Evolutionary conservation across 2,329 filamentous ascomycete genomes (phyloP).

Genomic region (Conoideocrella luteorostrata): DNA sequence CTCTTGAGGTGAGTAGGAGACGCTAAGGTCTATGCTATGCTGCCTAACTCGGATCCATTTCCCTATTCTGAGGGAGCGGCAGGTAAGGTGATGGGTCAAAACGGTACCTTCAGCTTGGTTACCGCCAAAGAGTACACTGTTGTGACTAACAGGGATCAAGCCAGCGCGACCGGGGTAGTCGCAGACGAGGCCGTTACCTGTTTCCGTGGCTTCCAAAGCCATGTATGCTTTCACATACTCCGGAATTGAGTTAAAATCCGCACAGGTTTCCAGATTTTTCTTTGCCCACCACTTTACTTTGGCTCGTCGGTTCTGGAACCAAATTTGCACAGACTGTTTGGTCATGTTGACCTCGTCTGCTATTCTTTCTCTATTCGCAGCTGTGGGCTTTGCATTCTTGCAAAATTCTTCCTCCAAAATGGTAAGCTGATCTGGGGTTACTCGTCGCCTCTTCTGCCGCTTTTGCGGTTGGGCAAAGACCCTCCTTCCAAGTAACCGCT

Average conservation of each 20-base stretch:
- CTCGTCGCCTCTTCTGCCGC: slow-evolving; percentile 96
- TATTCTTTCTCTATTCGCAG: slow-evolving; percentile 82
- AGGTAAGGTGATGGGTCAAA: slow-evolving; percentile 95
- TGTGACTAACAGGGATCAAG: slow-evolving; percentile 66
- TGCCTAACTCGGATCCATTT: slow-evolving; percentile 95
- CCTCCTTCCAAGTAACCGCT: slow-evolving; percentile 90
- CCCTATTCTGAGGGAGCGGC: slow-evolving; percentile 88
- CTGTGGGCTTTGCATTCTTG: slow-evolving; percentile 97
- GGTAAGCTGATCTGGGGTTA: slow-evolving; percentile 91
- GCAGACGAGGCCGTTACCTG: slow-evolving; percentile 75
- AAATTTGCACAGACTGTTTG: slow-evolving; percentile 97
- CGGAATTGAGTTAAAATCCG: slow-evolving; percentile 93
- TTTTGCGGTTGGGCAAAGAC: slow-evolving; percentile 98
- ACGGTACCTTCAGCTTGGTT: slow-evolving; percentile 86
- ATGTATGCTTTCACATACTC: slow-evolving; percentile 97
- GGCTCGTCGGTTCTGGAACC: slow-evolving; percentile 99
- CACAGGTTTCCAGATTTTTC: slow-evolving; percentile 94
- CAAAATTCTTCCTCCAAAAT: slow-evolving; percentile 96
- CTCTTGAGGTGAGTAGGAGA: slow-evolving; percentile 98
- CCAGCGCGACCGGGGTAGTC: slow-evolving; percentile 74
- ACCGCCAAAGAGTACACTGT: slow-evolving; percentile 69
- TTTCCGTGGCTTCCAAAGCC: slow-evolving; percentile 91
- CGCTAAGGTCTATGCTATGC: slow-evolving; percentile 96
- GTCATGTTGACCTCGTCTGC: slow-evolving; percentile 99
- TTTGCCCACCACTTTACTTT: slow-evolving; percentile 99